Conservation (phyloP, 2,329 filamentous ascomycete species). For the Setomelanomma holmii region DNA sequence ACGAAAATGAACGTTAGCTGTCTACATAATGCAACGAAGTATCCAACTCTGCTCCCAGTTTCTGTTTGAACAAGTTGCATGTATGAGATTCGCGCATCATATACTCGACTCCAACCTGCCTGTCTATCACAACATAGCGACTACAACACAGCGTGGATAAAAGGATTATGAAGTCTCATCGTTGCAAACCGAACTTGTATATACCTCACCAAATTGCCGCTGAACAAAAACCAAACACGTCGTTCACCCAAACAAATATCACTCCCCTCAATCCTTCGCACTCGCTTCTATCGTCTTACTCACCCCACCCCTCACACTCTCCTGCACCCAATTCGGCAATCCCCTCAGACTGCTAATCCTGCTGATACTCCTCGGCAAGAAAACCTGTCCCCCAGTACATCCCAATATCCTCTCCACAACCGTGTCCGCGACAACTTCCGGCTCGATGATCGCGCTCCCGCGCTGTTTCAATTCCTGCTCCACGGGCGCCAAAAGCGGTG, state of each 20-base stretch:
- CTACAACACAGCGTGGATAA: too few species aligned
- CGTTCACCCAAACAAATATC: too few species aligned
- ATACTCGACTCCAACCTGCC: too few species aligned
- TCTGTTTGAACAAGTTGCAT: too few species aligned
- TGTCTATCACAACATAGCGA: too few species aligned
- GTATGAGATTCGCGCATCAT: too few species aligned
- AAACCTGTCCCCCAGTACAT: slow-evolving; percentile 50
- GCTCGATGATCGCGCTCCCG: slow-evolving; percentile 45
- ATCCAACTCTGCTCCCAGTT: slow-evolving; percentile 5
- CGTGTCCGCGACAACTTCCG: slow-evolving; percentile 49
- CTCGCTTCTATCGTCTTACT: slow-evolving; percentile 23
- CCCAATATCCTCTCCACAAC: slow-evolving; percentile 52
- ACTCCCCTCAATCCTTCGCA: not conserved
- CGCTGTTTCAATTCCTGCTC: slow-evolving; percentile 39
- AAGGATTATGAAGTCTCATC: too few species aligned
- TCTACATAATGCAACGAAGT: slow-evolving; percentile 4
- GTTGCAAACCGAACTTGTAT: too few species aligned
- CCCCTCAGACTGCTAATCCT: slow-evolving; percentile 48
- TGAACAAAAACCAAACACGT: too few species aligned
- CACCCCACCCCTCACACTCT: slow-evolving; percentile 36
- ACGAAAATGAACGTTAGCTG: not conserved
- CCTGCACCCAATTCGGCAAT: slow-evolving; percentile 59
- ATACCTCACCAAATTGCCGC: too few species aligned
- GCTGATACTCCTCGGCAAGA: slow-evolving; percentile 39
- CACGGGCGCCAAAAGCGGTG: slow-evolving; percentile 48